phyloP scores from a whole-genome alignment of 768 basidiomycete genomes.

The Amanita rubescens region DNA sequence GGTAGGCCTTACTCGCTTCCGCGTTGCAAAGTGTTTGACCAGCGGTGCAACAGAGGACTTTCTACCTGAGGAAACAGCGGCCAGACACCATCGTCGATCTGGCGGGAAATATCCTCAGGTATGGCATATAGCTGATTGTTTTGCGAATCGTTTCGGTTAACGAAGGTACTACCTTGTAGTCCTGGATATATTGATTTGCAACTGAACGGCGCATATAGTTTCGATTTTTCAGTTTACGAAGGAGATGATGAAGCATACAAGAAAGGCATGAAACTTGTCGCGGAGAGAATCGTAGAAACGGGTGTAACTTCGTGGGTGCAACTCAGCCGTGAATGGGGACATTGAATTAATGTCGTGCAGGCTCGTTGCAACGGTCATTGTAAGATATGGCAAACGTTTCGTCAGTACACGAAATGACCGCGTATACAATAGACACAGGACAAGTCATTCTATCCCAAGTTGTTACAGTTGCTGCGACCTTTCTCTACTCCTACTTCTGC shows the following conservation, averaged over 20 bases:
- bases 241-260: slow-evolving; percentile 62
- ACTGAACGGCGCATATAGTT: slow-evolving; percentile 84
- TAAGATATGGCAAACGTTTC: slow-evolving; percentile 24
- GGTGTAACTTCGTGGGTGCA: slow-evolving; percentile 85
- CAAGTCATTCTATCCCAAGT: slow-evolving; percentile 61
- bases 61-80: slow-evolving; percentile 52
- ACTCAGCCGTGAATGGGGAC: too few species aligned
- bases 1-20: slow-evolving; percentile 26
- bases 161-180: slow-evolving; percentile 26
- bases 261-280: slow-evolving; percentile 59
- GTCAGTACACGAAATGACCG: neutral
- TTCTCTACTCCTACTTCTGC: slow-evolving; percentile 59
- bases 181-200: slow-evolving; percentile 86
- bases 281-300: slow-evolving; percentile 75
- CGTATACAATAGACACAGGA: slow-evolving; percentile 63
- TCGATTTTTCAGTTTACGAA: slow-evolving; percentile 82
- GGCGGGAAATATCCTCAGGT: slow-evolving; percentile 72
- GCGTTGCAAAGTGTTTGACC: slow-evolving; percentile 8
- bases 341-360: slow-evolving; percentile 20
- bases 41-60: slow-evolving; percentile 45
- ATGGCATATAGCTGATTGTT: slow-evolving; percentile 4
- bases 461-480: slow-evolving; percentile 62
- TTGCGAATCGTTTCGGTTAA: neutral
- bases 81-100: slow-evolving; percentile 63
- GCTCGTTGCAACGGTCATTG: slow-evolving; percentile 64